Evolutionary conservation across 768 basidiomycete genomes (phyloP), one percentile per base, ranked within the genome.

Genomic region (Hysterangium stoloniferum): DNA sequence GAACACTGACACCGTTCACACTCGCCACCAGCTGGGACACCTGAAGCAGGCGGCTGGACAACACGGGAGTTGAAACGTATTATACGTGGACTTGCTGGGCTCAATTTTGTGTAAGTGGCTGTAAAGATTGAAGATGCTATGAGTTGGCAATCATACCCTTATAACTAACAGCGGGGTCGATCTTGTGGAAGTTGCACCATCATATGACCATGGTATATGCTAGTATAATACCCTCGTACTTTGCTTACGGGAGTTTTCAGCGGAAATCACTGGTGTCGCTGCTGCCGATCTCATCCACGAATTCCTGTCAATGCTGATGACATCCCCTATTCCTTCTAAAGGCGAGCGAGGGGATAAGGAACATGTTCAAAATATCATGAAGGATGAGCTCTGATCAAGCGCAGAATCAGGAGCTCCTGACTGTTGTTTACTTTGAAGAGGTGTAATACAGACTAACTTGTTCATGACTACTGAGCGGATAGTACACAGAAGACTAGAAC

Each of bases 11-110:
- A 31, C 48, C 8, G 33, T 28, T 1, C 22, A 22, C 25, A 7
- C 33, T n/a, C 54, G 31, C 52, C 37, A 50, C 4, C 59, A 87
- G 84, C 89, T 51, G 86, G 88, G 12, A 90, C 88, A 1, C 88
- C 88, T 12, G 88, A 91, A 63, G 73, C 82, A 2, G 88, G 88
- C 28, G 88, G 88, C 11, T 89, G 85, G 86, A 87, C 88, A 3
- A 82, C 78, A 17, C 78, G 87, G 42, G 88, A 90, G 65, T 71
- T 87, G 35, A 88, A 89, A 59, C 76, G 84, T 31, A 85, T 89
- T 57, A 71, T 90, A 45, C 78, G 89, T 52, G 88, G 89, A 12
- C 71, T 91, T 11, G 77, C 77, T 1, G 86, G 86, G 4, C 67
- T 92, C 29, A 87, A 89, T 61, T 80, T 89, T 51, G 79, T 90